phyloP scores from a whole-genome alignment of 345 rosid genomes.

The Gossypioides kirkii region DNA sequence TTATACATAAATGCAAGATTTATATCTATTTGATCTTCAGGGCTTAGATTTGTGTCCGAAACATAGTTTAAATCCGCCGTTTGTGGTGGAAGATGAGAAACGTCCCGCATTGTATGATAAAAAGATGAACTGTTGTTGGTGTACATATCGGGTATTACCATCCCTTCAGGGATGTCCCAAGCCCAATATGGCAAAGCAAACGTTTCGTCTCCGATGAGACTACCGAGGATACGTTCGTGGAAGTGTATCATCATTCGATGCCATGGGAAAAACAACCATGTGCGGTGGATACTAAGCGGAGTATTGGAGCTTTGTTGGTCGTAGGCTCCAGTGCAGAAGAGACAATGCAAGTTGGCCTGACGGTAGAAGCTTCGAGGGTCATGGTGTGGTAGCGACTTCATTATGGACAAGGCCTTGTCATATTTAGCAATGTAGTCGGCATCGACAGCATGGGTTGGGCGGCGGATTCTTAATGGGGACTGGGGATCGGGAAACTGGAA shows the following conservation, averaged over 20 bases:
- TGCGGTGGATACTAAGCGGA: background rate
- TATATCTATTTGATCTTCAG: background rate
- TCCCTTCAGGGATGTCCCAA: constrained; percentile 22
- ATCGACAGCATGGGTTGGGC: constrained; percentile 10
- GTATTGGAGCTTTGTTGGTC: background rate
- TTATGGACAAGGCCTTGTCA: constrained; percentile 14
- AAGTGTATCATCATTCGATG: constrained; percentile 17
- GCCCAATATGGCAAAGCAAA: constrained; percentile 21
- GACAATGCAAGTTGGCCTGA: constrained; percentile 16
- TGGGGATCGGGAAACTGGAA: constrained; percentile 9
- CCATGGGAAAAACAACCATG: constrained; percentile 18
- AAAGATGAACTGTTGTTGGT: background rate
- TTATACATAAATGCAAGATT: constrained; percentile 10
- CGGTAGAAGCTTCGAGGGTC: constrained; percentile 19
- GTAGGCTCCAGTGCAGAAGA: constrained; percentile 15
- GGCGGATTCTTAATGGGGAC: background rate
- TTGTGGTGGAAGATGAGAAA: background rate
- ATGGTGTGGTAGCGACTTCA: constrained; percentile 18
- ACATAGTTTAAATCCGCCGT: background rate
- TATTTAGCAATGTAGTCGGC: constrained; percentile 15
- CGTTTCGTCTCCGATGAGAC: constrained; percentile 13
- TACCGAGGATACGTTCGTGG: constrained; percentile 15
- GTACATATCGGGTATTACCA: constrained; percentile 6
- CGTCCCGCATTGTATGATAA: constrained; percentile 6
- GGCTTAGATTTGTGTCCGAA: background rate